Base-by-base conservation (phyloP, 306 rosid species). In the Alnus glutinosa region DNA sequence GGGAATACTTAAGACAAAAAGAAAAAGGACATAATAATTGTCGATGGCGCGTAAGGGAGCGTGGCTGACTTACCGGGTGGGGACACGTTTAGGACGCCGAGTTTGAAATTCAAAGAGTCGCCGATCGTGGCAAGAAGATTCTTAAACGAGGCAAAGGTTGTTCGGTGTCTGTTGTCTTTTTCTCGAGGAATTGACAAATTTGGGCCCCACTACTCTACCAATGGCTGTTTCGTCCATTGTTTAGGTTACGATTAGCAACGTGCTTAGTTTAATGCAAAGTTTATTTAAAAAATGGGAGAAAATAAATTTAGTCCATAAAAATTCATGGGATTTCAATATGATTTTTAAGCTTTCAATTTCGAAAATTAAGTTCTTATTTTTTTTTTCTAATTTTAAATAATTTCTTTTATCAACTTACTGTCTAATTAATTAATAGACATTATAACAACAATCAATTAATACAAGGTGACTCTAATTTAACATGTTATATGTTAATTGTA, bases 51-150 rank as follows among this genome's bases (percentile, higher is more conserved):
- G 51, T 67, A 9, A 9, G 13, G 50, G 72, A 67, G 72, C 72
- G 72, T 9, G 18, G 51, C 51, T 39, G 51, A 39, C 49, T 67
- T 47, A 18, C 50, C 46, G 30, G 11, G 72, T 42, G 49, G 2
- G 5, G 18, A 48, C 12, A 48, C 12, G 51, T 49, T 23, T 2
- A 54, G 83, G 88, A 90, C 92, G 90, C 94, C 92, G 66, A 85
- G 73, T 86, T 90, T 89, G 84, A 84, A 85, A 16, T 70, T 69
- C 72, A 76, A 80, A 57, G 57, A 58, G 71, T 50, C 75, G 77
- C 68, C 79, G 54, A 73, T 5, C 19, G 68, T 46, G 68, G 48
- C 44, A 32, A 30, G 78, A 64, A 83, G 89, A 85, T 87, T 85
- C 91, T 80, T 73, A 83, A 83, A 77, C 81, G 75, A 83, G 75